These are phyloP conservation scores for Fusarium nisikadoi DNA, from an alignment of 2,329 filamentous ascomycete species.

Conservation along the genomic window DNA sequence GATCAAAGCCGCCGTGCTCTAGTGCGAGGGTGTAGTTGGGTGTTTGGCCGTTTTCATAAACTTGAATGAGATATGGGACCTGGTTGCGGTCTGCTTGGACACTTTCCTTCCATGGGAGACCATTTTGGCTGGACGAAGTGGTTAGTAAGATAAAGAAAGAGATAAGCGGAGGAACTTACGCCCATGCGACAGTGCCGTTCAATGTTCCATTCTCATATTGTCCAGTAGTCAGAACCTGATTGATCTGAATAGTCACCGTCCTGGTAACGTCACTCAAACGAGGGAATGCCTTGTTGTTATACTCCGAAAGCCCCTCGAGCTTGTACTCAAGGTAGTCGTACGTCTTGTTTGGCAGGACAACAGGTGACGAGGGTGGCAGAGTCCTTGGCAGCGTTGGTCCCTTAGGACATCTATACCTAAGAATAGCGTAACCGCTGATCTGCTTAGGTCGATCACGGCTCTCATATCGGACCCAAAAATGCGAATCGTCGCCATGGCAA, in stretches of 20 bases:
- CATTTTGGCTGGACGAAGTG: not conserved
- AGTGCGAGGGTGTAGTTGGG: constrained; percentile 64
- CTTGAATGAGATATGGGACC: constrained; percentile 28
- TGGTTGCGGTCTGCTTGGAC: constrained; percentile 23
- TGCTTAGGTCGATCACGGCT: constrained; percentile 23
- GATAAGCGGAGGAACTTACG: not conserved
- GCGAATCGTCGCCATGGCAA: not conserved
- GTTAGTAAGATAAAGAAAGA: not conserved
- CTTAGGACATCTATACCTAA: constrained; percentile 13
- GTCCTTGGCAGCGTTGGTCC: not conserved
- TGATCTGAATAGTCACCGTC: constrained; percentile 58
- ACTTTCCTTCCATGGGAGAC: constrained; percentile 26
- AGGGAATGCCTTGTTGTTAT: constrained; percentile 46
- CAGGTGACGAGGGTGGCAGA: constrained; percentile 10
- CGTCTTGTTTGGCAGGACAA: constrained; percentile 50
- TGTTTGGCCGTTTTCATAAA: constrained; percentile 23
- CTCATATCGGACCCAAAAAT: constrained; percentile 31
- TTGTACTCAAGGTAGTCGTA: constrained; percentile 59
- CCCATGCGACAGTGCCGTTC: constrained; percentile 32
- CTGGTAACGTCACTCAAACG: constrained; percentile 60
- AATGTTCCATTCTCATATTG: constrained; percentile 23
- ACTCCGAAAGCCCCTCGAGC: not conserved
- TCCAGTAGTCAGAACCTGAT: constrained; percentile 51
- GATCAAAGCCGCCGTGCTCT: constrained; percentile 64
- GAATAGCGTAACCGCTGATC: constrained; percentile 21